Percentiles rank a stretch among this genome's conserved stretches.
These are phyloP conservation scores for Amborella trichopoda DNA, from an alignment of 164 flowering plant species.

Conservation along the genomic window DNA sequence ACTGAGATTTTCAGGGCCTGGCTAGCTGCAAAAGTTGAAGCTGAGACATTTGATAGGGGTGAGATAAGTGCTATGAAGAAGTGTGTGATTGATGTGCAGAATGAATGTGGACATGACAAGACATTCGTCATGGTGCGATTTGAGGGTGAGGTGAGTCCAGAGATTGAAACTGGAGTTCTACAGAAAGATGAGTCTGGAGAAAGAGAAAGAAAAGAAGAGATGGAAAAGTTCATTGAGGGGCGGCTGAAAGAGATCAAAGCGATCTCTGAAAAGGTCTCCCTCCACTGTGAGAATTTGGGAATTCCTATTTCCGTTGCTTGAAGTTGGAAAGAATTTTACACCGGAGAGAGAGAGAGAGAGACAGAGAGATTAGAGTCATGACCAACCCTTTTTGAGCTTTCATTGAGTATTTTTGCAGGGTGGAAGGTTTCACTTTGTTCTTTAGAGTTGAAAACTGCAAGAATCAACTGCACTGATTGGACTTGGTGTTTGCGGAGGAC, in stretches of 20 bases:
- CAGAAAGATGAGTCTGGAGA: conserved; percentile 26
- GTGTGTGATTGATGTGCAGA: conserved; percentile 51
- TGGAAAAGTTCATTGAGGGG: conserved; percentile 59
- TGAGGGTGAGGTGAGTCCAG: conserved; percentile 13
- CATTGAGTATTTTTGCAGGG: too few relatives aligned
- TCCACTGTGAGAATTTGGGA: conserved; percentile 1
- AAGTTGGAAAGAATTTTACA: too few relatives aligned
- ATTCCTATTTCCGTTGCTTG: not conserved
- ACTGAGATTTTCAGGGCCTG: conserved; percentile 45
- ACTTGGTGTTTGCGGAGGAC: too few relatives aligned
- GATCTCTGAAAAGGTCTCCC: conserved; percentile 49
- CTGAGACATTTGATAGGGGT: conserved; percentile 59
- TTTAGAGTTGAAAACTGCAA: too few relatives aligned
- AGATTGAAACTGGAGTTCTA: too few relatives aligned
- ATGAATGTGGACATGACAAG: conserved; percentile 45
- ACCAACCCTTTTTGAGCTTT: too few relatives aligned
- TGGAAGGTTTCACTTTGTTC: too few relatives aligned
- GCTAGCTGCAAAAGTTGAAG: conserved; percentile 41
- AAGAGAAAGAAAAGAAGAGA: conserved; percentile 67
- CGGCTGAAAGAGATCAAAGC: conserved; percentile 47
- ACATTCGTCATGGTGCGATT: conserved; percentile 74
- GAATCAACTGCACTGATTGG: too few relatives aligned
- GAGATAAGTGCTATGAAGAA: conserved; percentile 54
- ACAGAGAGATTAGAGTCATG: too few relatives aligned
- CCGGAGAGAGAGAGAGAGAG: too few relatives aligned